These are phyloP conservation scores for Tremella mesenterica DNA, from an alignment of 768 basidiomycete genomes.

Conservation along the genomic window DNA sequence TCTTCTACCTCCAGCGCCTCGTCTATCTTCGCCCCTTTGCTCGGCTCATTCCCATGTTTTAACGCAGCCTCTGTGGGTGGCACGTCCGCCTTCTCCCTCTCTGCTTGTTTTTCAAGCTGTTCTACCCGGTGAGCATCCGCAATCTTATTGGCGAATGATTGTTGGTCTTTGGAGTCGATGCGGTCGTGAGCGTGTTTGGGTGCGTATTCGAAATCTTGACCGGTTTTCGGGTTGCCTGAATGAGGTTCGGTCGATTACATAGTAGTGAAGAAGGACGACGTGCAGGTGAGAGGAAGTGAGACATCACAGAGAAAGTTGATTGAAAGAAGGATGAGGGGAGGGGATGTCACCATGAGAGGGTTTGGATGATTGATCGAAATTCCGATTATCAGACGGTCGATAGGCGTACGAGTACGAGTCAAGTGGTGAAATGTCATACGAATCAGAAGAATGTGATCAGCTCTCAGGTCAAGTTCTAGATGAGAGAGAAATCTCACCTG, in stretches of 20 bases:
- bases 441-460: no score
- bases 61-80: conserved; percentile 35
- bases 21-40: conserved; percentile 40
- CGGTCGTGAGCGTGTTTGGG: conserved; percentile 33
- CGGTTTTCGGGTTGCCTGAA: conserved; percentile 40
- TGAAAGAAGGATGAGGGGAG: neutral
- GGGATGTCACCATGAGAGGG: neutral
- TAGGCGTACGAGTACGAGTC: no score
- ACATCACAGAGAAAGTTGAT: no score
- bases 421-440: no score
- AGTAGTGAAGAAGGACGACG: neutral
- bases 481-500: conserved; percentile 13
- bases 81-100: conserved; percentile 20
- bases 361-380: no score
- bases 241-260: neutral
- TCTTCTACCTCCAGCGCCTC: conserved; percentile 39
- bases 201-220: conserved; percentile 27
- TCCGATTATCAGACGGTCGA: no score
- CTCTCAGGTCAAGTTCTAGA: no score
- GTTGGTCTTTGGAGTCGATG: conserved; percentile 39
- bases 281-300: neutral
- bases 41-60: conserved; percentile 40
- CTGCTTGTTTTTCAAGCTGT: conserved; percentile 34
- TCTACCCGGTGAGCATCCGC: conserved; percentile 38
- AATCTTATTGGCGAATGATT: conserved; percentile 36